These are phyloP conservation scores for Otatea glauca DNA, from an alignment of 176 grass and related monocot species.

Conservation along the genomic window DNA sequence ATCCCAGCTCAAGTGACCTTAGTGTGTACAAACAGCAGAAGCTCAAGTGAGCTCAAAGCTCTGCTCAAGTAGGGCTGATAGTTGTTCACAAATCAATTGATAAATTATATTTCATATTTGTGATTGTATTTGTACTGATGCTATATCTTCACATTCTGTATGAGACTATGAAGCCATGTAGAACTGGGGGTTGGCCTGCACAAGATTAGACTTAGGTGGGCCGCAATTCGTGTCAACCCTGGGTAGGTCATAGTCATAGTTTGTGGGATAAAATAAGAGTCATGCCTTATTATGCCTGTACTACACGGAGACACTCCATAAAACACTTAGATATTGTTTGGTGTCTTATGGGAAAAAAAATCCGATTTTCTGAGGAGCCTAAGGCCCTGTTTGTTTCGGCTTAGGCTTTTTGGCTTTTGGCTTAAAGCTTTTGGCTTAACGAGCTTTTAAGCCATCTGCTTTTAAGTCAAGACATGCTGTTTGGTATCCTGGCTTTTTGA, in stretches of 20 bases:
- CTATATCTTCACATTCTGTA: not conserved
- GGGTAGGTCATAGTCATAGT: not conserved
- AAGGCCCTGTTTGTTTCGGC: too few species aligned
- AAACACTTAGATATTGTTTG: not conserved
- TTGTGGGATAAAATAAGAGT: not conserved
- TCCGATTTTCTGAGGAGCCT: not conserved
- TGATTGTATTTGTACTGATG: not conserved
- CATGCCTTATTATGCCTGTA: not conserved
- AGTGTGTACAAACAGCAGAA: not conserved
- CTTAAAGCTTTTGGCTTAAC: too few species aligned
- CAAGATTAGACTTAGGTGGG: not conserved
- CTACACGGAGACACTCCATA: not conserved
- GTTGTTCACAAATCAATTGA: not conserved
- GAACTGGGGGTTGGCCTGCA: not conserved
- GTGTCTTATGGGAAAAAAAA: too few species aligned
- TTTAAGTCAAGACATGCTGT: too few species aligned
- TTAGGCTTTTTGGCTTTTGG: too few species aligned
- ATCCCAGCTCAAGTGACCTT: not conserved
- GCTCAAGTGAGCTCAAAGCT: not conserved
- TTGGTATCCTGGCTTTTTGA: too few species aligned
- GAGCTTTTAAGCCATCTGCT: too few species aligned
- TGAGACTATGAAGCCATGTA: not conserved
- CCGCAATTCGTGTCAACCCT: not conserved
- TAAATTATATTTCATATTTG: constrained; percentile 5
- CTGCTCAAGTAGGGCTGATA: not conserved